phyloP scores from a whole-genome alignment of 2,329 filamentous ascomycete genomes.

The Botrytis hyacinthi region DNA sequence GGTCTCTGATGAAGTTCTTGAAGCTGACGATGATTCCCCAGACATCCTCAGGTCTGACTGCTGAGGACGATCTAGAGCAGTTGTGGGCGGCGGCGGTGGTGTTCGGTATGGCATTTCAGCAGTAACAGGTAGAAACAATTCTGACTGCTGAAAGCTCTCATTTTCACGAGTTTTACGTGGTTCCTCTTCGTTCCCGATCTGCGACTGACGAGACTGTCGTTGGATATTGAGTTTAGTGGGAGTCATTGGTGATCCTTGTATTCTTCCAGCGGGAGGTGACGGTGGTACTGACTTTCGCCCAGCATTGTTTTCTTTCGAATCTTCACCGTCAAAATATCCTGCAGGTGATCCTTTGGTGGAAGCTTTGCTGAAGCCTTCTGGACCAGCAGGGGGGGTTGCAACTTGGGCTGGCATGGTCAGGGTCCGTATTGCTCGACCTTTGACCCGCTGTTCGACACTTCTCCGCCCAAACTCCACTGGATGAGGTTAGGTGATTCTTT shows the following conservation, averaged over 20 bases:
- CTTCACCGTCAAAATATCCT: conserved; percentile 23
- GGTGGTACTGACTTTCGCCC: conserved; percentile 29
- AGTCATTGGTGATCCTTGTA: conserved; percentile 54
- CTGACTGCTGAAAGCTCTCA: conserved; percentile 26
- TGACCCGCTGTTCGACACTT: conserved; percentile 5
- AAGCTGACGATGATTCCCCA: conserved; percentile 4
- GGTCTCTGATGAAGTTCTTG: conserved; percentile 26
- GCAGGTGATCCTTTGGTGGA: conserved; percentile 18
- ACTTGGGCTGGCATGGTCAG: conserved; percentile 25
- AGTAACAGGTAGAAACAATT: conserved; percentile 26
- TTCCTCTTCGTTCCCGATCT: conserved; percentile 45
- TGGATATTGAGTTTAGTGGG: conserved; percentile 56
- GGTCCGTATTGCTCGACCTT: conserved; percentile 7
- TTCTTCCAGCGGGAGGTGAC: conserved; percentile 35
- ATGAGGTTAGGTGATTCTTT: neutral
- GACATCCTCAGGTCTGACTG: conserved; percentile 32
- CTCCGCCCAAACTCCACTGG: conserved; percentile 8
- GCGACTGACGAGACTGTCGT: conserved; percentile 50
- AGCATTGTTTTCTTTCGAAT: conserved; percentile 31
- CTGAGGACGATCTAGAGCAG: conserved; percentile 30
- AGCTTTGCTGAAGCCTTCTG: conserved; percentile 25
- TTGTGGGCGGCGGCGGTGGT: conserved; percentile 29
- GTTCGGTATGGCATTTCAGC: conserved; percentile 35
- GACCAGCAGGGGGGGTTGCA: conserved; percentile 27
- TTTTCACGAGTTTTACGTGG: conserved; percentile 16